Evolutionary conservation across 129 eudicot genomes (phyloP).

Genomic region (Helianthus annuus): DNA sequence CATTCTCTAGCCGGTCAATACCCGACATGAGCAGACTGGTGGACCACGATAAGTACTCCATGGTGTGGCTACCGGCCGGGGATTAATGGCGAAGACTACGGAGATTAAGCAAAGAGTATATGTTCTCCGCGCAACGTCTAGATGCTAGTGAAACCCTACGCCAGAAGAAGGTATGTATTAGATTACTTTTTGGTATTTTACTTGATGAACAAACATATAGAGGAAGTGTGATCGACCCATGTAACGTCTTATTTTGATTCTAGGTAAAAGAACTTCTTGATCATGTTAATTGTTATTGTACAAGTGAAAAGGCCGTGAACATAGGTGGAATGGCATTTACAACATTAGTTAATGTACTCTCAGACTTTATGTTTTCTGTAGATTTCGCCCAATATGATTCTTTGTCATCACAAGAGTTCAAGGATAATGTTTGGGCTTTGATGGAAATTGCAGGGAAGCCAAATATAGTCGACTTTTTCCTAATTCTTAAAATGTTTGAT

Average conservation of each 20-base stretch:
- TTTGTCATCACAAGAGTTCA: constrained; percentile 35
- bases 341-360: constrained; percentile 42
- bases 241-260: background rate
- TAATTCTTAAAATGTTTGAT: constrained; percentile 34
- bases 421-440: constrained; percentile 30
- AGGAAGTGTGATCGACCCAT: background rate
- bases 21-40: too few relatives aligned
- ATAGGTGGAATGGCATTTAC: constrained; percentile 45
- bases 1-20: too few relatives aligned
- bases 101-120: constrained; percentile 26
- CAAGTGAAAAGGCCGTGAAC: constrained; percentile 22
- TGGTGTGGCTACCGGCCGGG: constrained; percentile 33
- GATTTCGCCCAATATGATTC: constrained; percentile 37
- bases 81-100: constrained; percentile 41
- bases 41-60: constrained; percentile 28
- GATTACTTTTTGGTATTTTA: too few relatives aligned
- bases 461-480: constrained; percentile 46
- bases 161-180: background rate
- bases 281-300: constrained; percentile 29
- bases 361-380: constrained; percentile 47
- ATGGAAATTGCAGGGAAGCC: constrained; percentile 33
- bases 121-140: constrained; percentile 30
- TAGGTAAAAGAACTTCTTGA: constrained; percentile 25
- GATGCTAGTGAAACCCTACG: constrained; percentile 34
- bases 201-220: background rate